These are phyloP conservation scores for Cladosporium oxysporum DNA, from an alignment of 2,329 filamentous ascomycete species.

Conservation along the genomic window DNA sequence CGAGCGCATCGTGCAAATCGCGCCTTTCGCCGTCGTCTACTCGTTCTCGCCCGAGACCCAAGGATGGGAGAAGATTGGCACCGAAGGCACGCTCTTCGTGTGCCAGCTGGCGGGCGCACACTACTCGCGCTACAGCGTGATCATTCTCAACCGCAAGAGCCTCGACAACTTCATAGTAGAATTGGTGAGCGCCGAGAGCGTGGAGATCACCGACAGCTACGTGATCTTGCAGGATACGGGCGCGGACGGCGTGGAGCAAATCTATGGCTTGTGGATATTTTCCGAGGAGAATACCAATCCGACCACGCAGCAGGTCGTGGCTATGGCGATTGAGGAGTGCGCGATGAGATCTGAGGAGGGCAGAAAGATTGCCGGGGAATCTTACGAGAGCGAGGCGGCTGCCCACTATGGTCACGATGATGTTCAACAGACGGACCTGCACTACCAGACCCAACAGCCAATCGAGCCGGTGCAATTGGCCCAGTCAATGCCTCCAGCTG, in stretches of 20 bases:
- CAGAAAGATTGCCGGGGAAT: conserved; percentile 51
- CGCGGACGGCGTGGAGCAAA: conserved; percentile 37
- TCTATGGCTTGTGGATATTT: conserved; percentile 67
- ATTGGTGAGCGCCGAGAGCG: conserved; percentile 44
- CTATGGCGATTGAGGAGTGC: conserved; percentile 56
- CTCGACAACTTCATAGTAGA: conserved; percentile 51
- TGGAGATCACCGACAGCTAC: conserved; percentile 57
- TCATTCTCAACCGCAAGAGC: conserved; percentile 51
- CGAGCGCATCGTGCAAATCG: conserved; percentile 72
- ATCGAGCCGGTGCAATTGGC: conserved; percentile 22
- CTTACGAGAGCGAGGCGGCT: conserved; percentile 43
- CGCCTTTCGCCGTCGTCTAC: conserved; percentile 85
- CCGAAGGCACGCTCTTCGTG: conserved; percentile 88
- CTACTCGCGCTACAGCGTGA: conserved; percentile 45
- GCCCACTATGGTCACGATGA: conserved; percentile 33
- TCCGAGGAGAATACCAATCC: conserved; percentile 57
- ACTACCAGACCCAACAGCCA: not conserved
- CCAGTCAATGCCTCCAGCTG: conserved; percentile 13
- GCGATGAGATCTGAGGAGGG: conserved; percentile 41
- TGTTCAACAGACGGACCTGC: conserved; percentile 30
- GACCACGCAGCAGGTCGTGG: conserved; percentile 49
- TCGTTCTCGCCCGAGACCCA: conserved; percentile 66
- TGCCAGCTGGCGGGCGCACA: conserved; percentile 58
- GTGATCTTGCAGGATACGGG: conserved; percentile 58
- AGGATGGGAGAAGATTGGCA: conserved; percentile 80